Percentiles rank a stretch among this genome's conserved stretches.
Conservation (phyloP, 2,329 filamentous ascomycete genomes). For the Achaetomium macrosporum region DNA sequence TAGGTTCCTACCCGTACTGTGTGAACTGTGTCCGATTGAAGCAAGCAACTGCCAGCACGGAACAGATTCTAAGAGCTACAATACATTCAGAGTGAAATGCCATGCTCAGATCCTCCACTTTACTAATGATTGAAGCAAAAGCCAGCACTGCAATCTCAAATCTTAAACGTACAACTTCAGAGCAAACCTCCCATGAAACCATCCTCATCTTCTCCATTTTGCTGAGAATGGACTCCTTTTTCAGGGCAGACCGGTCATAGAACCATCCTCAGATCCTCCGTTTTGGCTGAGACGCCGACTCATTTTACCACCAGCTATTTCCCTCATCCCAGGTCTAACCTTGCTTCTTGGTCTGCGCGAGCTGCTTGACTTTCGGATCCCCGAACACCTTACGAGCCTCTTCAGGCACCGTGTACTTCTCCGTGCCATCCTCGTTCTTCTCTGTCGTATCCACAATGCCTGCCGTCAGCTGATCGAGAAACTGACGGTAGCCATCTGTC, state of each 20-base stretch:
- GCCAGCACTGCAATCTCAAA: too few relatives aligned
- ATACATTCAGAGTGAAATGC: too few relatives aligned
- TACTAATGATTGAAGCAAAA: too few relatives aligned
- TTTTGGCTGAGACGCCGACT: not conserved
- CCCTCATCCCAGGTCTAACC: not conserved
- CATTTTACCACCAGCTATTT: not conserved
- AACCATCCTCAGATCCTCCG: too few relatives aligned
- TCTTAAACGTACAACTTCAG: too few relatives aligned
- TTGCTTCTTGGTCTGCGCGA: not conserved
- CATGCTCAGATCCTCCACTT: too few relatives aligned
- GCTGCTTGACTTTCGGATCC: not conserved
- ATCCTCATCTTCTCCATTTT: too few relatives aligned
- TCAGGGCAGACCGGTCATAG: not conserved
- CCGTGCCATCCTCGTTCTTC: constrained; percentile 30
- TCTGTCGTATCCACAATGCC: constrained; percentile 34
- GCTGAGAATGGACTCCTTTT: not conserved
- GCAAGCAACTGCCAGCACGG: too few relatives aligned
- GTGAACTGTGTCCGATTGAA: too few relatives aligned
- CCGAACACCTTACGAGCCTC: constrained; percentile 8
- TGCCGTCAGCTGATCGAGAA: constrained; percentile 36
- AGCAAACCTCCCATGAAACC: too few relatives aligned
- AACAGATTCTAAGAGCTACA: too few relatives aligned
- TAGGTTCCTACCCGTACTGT: too few relatives aligned
- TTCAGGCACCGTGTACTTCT: constrained; percentile 29
- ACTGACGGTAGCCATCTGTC: constrained; percentile 33